Percentiles rank a stretch among this genome's conserved stretches.
These are phyloP conservation scores for Melocanna baccifera DNA, from an alignment of 176 grass and related monocot genomes.

Conservation along the genomic window DNA sequence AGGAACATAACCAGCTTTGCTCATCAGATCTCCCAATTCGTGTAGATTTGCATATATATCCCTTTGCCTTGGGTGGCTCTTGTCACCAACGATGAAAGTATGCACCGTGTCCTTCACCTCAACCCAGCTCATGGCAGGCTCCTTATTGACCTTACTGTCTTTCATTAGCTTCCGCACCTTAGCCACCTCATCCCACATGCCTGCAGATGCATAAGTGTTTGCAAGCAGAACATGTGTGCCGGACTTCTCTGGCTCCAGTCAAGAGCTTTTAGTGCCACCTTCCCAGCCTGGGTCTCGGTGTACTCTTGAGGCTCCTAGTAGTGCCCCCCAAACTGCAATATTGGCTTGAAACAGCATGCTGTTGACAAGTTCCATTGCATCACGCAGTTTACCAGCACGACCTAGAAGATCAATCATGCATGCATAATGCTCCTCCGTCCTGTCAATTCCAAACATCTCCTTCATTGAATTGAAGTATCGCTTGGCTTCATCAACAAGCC, in stretches of 20 bases:
- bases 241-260: conserved; percentile 77
- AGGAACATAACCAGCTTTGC: conserved; percentile 68
- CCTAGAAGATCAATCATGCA: conserved; percentile 92
- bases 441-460: conserved; percentile 66
- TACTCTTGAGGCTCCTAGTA: conserved; percentile 64
- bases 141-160: conserved; percentile 60
- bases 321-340: conserved; percentile 69
- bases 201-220: conserved; percentile 71
- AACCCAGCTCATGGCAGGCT: conserved; percentile 92
- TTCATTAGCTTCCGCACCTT: conserved; percentile 73
- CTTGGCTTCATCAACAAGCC: conserved; percentile 68
- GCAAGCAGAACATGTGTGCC: conserved; percentile 80
- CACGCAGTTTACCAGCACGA: conserved; percentile 67
- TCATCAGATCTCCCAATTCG: conserved; percentile 72
- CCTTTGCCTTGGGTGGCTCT: conserved; percentile 51
- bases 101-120: conserved; percentile 80
- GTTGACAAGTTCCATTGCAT: conserved; percentile 73
- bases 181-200: conserved; percentile 66
- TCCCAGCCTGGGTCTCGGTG: conserved; percentile 58
- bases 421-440: conserved; percentile 77
- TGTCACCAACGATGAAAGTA: conserved; percentile 79
- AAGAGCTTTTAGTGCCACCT: conserved; percentile 69
- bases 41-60: conserved; percentile 89
- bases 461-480: conserved; percentile 78
- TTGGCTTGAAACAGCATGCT: conserved; percentile 78